A percentile compares a stretch with the other conserved stretches of the same genome.
These are phyloP conservation scores for Paraconiothyrium brasiliense DNA, from an alignment of 2,329 filamentous ascomycete species.

Conservation along the genomic window DNA sequence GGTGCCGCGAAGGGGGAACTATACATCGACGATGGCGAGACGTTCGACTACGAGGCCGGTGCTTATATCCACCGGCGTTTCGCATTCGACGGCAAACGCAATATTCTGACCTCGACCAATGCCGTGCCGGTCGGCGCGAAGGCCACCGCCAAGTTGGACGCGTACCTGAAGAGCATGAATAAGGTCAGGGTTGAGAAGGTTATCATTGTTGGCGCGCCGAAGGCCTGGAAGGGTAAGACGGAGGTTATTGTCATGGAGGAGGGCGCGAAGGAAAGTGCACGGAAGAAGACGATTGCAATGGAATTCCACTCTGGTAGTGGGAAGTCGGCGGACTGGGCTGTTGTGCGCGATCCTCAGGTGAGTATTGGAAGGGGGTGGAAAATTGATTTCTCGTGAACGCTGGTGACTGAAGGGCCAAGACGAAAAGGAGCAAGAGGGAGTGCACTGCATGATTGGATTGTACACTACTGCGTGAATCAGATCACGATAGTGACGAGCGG, in stretches of 20 bases:
- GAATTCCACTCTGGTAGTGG: constrained; percentile 65
- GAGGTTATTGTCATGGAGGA: constrained; percentile 72
- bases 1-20: constrained; percentile 82
- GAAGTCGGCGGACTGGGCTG: constrained; percentile 68
- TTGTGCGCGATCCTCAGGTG: constrained; percentile 71
- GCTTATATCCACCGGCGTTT: constrained; percentile 90
- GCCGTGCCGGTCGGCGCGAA: constrained; percentile 40
- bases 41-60: constrained; percentile 84
- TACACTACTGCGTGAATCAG: not conserved
- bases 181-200: constrained; percentile 84
- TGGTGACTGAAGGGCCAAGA: not conserved
- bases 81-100: constrained; percentile 64
- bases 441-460: not conserved
- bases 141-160: constrained; percentile 71
- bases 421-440: not conserved
- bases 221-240: constrained; percentile 72
- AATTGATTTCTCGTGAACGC: constrained; percentile 59
- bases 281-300: constrained; percentile 61
- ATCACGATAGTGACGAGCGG: not conserved
- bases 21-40: constrained; percentile 93
- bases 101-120: constrained; percentile 72
- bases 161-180: constrained; percentile 82
- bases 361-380: constrained; percentile 72
- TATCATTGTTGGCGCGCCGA: constrained; percentile 81
- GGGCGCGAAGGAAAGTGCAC: constrained; percentile 55